These are phyloP conservation scores for Cavenderia fasciculata DNA, from an alignment of 78 protist genomes.

Conservation along the genomic window DNA sequence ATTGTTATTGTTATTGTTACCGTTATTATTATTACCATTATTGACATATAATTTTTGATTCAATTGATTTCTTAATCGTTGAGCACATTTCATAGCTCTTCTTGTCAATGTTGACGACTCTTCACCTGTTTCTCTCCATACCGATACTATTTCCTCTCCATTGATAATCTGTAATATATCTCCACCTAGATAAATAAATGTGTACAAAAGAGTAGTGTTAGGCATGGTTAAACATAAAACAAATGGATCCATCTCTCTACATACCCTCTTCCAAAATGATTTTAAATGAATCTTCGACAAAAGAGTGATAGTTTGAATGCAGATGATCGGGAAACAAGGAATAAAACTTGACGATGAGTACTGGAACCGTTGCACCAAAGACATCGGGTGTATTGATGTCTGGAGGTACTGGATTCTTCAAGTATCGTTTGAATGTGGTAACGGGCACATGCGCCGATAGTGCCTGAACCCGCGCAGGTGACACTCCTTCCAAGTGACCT, in stretches of 20 bases:
- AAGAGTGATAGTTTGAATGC: constrained; percentile 17
- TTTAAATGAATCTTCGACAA: constrained; percentile 21
- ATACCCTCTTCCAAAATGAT: constrained; percentile 46
- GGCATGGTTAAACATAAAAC: not conserved
- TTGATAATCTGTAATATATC: constrained; percentile 27
- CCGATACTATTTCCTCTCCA: constrained; percentile 34
- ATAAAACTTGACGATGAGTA: constrained; percentile 16
- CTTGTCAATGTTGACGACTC: not conserved
- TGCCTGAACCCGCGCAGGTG: not conserved
- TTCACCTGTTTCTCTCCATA: constrained; percentile 36
- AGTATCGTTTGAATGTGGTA: not conserved
- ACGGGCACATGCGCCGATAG: not conserved
- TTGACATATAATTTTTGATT: not conserved
- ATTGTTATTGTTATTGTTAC: not conserved
- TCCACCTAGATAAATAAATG: constrained; percentile 11
- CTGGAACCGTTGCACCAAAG: not conserved
- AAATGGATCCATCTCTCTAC: not conserved
- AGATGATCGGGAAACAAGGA: not conserved
- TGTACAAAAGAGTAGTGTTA: not conserved
- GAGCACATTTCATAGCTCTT: constrained; percentile 32
- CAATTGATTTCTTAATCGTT: not conserved
- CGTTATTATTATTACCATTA: not conserved
- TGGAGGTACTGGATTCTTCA: constrained; percentile 1
- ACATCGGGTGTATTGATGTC: constrained; percentile 7
- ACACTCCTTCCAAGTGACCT: not conserved